These are phyloP conservation scores for Mycosphaerelloides madeirae DNA, from an alignment of 2,329 filamentous ascomycete species.

Conservation along the genomic window DNA sequence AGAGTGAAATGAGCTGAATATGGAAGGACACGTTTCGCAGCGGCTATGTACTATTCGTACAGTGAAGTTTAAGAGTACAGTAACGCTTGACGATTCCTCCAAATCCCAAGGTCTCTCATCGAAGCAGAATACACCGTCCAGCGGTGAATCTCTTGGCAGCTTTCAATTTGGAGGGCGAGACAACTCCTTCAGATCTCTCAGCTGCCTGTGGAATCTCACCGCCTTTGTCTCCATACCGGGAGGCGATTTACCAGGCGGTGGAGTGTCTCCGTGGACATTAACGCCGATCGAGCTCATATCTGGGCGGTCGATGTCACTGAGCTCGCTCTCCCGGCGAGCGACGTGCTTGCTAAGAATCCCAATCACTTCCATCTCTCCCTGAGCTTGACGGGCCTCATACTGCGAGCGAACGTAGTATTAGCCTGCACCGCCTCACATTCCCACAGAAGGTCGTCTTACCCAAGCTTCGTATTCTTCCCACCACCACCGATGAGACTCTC, in stretches of 20 bases:
- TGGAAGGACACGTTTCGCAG: too few species aligned
- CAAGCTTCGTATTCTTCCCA: slow-evolving; percentile 44
- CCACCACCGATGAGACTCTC: slow-evolving; percentile 49
- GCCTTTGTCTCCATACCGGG: too few species aligned
- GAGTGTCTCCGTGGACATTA: neutral
- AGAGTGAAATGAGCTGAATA: too few species aligned
- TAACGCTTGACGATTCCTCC: too few species aligned
- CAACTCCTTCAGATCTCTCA: too few species aligned
- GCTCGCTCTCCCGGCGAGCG: slow-evolving; percentile 5
- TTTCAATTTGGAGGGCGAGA: too few species aligned
- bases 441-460: slow-evolving; percentile 20
- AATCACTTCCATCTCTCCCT: slow-evolving; percentile 5
- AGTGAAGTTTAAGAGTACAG: too few species aligned
- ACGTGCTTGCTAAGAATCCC: slow-evolving; percentile 10
- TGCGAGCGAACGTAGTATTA: neutral
- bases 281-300: slow-evolving; percentile 8
- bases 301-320: slow-evolving; percentile 5
- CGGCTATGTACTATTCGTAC: too few species aligned
- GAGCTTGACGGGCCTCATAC: slow-evolving; percentile 2
- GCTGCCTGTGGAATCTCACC: too few species aligned
- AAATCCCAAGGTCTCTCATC: too few species aligned
- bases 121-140: too few species aligned
- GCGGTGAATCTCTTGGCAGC: too few species aligned
- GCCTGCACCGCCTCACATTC: neutral
- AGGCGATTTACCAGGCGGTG: neutral